A percentile compares a stretch with the other conserved stretches of the same genome.
Evolutionary conservation across 2,329 filamentous ascomycete species (phyloP).

Genomic region (Ceratocystis colombiana): DNA sequence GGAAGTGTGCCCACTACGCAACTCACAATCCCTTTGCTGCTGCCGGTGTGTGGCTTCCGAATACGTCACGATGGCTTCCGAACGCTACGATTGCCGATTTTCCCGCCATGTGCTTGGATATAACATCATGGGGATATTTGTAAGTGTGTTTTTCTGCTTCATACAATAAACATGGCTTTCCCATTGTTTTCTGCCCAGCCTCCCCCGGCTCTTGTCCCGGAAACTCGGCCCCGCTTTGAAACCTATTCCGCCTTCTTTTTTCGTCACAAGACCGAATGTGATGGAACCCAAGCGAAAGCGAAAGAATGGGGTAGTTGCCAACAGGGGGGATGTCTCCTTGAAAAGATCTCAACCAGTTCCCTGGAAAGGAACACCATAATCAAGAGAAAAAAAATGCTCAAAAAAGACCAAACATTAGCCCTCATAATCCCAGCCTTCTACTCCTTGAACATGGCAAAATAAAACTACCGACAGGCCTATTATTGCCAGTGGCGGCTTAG

Average conservation of each 20-base stretch:
- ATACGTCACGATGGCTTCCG: not conserved
- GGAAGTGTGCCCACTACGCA: not conserved
- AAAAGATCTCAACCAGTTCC: no score
- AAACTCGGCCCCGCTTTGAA: slow-evolving; percentile 9
- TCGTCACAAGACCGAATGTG: slow-evolving; percentile 8
- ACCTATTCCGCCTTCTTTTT: not conserved
- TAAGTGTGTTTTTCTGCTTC: not conserved
- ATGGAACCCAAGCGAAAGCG: not conserved
- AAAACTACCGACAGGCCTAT: not conserved
- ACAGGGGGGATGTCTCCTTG: not conserved
- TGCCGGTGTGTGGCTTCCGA: not conserved
- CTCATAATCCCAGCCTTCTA: not conserved
- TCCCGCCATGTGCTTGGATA: not conserved
- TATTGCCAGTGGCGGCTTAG: not conserved
- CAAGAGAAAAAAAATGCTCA: not conserved
- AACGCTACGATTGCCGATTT: not conserved
- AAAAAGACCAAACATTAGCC: not conserved
- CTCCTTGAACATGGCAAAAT: not conserved
- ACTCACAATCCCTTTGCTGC: not conserved
- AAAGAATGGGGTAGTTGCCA: slow-evolving; percentile 16
- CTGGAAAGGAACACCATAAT: no score
- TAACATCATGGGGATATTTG: slow-evolving; percentile 1
- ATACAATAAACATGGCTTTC: not conserved
- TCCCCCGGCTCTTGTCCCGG: not conserved
- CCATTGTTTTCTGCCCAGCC: not conserved